Base-by-base conservation (phyloP, 768 basidiomycete species). In the Naganishia friedmannii region DNA sequence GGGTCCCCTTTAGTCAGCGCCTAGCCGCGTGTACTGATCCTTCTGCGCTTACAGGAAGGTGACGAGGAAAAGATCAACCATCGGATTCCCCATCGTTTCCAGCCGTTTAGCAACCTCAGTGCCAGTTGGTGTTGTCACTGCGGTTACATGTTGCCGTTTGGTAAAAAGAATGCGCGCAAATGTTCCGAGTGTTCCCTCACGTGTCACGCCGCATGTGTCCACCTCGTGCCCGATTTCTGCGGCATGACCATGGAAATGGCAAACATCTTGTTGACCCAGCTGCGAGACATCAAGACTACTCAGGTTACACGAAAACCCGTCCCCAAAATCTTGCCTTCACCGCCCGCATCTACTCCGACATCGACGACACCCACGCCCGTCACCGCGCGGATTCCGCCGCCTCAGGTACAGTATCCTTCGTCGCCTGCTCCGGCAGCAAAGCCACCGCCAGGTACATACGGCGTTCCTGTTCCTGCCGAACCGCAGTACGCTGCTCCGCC, bases 61-160 rank as follows among this genome's bases (percentile, higher is more conserved):
- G 96, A 99, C 81, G 95, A 90, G 81, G 95, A 98, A 82, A 95
- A 96, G 83, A 93, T 98, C 81, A 98, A 99, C 77, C 96, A 99
- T 82, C 90, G 96, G 65, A 98, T 99, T 76, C 96, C 96, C 66
- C 96, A 99, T 82, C 89, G 96, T 26, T 99, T 99, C 83, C 92
- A 94, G 75, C 89, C 94, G 21, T 87, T 96, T 76, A 97, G 93
- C 72, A 98, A 96, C 82, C 89, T 98, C 68, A 91, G 93, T 53
- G 92, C 96, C 21, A 97, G 95, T 77, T 99, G 96, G 96, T 99
- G 96, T 82, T 99, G 96, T 80, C 96, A 99, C 81, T 99, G 96
- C 80, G 96, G 96, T 73, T 96, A 94, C 77, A 94, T 99, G 87
- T 86, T 96, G 29, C 94, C 96, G 67, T 86, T 98, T 57, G 95